Base-by-base conservation (phyloP, 2,329 filamentous ascomycete genomes). In the Stenocarpella maydis region DNA sequence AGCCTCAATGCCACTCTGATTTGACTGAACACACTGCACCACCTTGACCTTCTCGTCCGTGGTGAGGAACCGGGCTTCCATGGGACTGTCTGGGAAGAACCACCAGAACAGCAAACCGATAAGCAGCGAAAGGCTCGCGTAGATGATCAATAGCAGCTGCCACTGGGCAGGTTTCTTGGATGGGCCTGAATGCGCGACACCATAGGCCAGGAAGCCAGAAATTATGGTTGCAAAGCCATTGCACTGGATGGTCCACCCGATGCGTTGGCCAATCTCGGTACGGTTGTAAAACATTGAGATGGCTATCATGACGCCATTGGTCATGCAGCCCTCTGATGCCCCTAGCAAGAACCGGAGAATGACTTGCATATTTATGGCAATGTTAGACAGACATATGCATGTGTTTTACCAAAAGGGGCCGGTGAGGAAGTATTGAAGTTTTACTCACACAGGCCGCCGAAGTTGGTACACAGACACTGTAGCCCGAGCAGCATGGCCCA, bases 231-330 rank as follows among this genome's bases (percentile, higher is more conserved):
- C 47, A 6, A 53, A 6, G 3, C 61, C 61, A 12, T 65, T 52
- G 61, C 47, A 53, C 17, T 65, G 61, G 4, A 43, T 31, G 1
- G 47, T 65, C 61, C 61, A 65, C 21, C 61, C 61, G 3, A 65
- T 41, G 17, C 47, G 61, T 14, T 65, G 61, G 4, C 61, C 61
- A 8, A 65, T 65, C 47, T 65, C 61, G 9, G 34, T 65, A 6
- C 61, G 49, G 12, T 41, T 65, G 47, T 65, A 65, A 8, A 65
- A 65, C 61, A 65, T 65, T 26, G 47, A 31, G 3, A 39, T 50
- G 47, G 39, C 50, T n/a, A 65, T 12, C 61, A 65, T 65, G 1
- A 65, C 37, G 0, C 61, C 61, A n/a, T 65, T 65, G 24, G 49
- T 65, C 34, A 65, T 53, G 31, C 61, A 65, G 24, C 47, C 61